Conservation (phyloP, 1,284 basidiomycete genomes). For the Schizophyllum amplum region DNA sequence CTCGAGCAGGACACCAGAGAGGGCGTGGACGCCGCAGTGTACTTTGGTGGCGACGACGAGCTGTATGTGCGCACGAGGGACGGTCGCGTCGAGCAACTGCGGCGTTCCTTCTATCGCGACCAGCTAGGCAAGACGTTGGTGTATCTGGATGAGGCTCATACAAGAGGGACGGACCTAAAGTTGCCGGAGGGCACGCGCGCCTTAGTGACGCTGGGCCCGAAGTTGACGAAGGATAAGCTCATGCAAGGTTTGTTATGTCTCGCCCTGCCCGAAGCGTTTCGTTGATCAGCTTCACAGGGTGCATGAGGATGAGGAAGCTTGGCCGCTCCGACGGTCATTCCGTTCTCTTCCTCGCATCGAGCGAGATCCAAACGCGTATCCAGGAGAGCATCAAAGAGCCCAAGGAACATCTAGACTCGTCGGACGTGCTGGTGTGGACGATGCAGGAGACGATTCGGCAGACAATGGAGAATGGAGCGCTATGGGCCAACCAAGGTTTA, state of each 20-base stretch:
- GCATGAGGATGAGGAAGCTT: constrained; percentile 35
- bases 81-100: constrained; percentile 28
- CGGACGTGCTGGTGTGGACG: constrained; percentile 9
- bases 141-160: constrained; percentile 53
- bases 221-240: constrained; percentile 45
- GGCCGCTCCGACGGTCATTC: constrained; percentile 22
- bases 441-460: constrained; percentile 10
- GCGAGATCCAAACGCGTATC: constrained; percentile 23
- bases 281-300: constrained; percentile 23
- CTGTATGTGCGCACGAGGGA: constrained; percentile 34
- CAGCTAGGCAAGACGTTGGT: constrained; percentile 37
- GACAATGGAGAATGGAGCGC: constrained; percentile 8
- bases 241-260: constrained; percentile 52
- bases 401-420: constrained; percentile 1
- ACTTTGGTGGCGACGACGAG: constrained; percentile 35
- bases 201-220: constrained; percentile 44
- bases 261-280: constrained; percentile 35
- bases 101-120: constrained; percentile 33
- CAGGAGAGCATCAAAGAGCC: constrained; percentile 2
- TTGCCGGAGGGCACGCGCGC: constrained; percentile 36
- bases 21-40: constrained; percentile 33
- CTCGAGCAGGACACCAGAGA: constrained; percentile 19
- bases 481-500: constrained; percentile 10
- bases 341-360: constrained; percentile 25
- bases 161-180: constrained; percentile 48